These are phyloP conservation scores for Basidiobolus meristosporus DNA, from an alignment of 371 early-diverging fungal species.

Conservation along the genomic window DNA sequence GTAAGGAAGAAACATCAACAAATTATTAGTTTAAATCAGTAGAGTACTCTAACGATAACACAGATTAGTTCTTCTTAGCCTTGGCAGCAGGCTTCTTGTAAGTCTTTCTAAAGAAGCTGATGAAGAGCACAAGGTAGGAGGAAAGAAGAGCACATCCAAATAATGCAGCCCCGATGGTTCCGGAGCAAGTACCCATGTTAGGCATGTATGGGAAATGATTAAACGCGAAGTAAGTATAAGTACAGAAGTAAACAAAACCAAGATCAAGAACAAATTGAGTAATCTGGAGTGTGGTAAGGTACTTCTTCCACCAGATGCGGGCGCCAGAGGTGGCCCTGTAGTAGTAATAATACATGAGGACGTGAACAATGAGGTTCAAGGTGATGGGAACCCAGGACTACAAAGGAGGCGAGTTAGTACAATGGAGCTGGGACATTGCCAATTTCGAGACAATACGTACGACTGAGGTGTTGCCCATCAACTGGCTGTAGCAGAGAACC, in stretches of 20 bases:
- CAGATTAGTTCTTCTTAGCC: too few relatives aligned
- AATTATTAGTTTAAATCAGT: too few relatives aligned
- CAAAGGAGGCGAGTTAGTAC: neutral
- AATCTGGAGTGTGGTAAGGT: conserved; percentile 78
- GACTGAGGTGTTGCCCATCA: conserved; percentile 61
- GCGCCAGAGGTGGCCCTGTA: conserved; percentile 66
- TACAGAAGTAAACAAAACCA: conserved; percentile 53
- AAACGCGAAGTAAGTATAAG: conserved; percentile 58
- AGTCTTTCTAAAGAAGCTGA: conserved; percentile 72
- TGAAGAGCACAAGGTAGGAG: conserved; percentile 69
- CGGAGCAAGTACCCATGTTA: conserved; percentile 55
- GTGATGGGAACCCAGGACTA: conserved; percentile 59
- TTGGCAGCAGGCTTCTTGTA: conserved; percentile 25
- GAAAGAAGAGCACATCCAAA: conserved; percentile 63
- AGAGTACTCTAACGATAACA: too few relatives aligned
- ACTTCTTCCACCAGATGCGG: conserved; percentile 84
- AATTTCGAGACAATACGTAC: conserved; percentile 34
- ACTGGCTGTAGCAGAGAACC: conserved; percentile 69
- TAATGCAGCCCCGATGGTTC: conserved; percentile 55
- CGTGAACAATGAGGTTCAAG: conserved; percentile 76
- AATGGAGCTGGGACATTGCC: neutral
- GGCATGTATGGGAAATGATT: conserved; percentile 51
- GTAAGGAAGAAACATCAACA: too few relatives aligned
- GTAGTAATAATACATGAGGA: conserved; percentile 84
- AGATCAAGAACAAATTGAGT: conserved; percentile 75